Base-by-base conservation (phyloP, 148 eudicot genomes). In the Chenopodium suecicum region DNA sequence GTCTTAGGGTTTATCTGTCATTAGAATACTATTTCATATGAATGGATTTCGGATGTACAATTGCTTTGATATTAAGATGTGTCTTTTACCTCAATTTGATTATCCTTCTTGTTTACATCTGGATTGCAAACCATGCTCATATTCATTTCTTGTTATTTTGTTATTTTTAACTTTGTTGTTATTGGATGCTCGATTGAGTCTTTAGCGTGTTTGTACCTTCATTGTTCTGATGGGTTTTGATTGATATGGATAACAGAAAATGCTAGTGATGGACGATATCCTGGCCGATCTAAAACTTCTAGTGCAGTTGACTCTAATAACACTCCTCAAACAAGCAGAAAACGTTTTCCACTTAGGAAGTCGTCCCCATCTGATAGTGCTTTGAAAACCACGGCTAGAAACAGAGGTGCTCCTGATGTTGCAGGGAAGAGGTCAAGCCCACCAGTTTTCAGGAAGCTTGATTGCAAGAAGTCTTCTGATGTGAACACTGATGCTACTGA, bases 401-500 rank as follows among this genome's bases (percentile, higher is more conserved):
- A 87, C 86, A 89, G 87, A 85, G 90, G 84, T 46, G 81, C 89
- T 83, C 74, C 80, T 27, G 88, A 83, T 56, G 75, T 72, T 73
- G 73, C 54, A 37, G 88, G 83, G 46, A 88, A 80, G 84, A 92
- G 81, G 83, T 80, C 88, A 80, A 87, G 89, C 69, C 89, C 85
- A 64, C 91, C 90, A 62, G 84, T 87, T 88, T 82, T 88, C 76
- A 83, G 91, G 67, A 93, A 91, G 83, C 86, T 89, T 62, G 95
- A 88, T n/a, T 78, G 84, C 17, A 90, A 86, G 85, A 91, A 83
- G 88, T 85, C 93, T 32, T 80, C 86, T 74, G 83, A 84, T 77
- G 37, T 67, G 78, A 91, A 80, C 83, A 70, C 79, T 79, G 89
- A 80, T 64, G 82, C 73, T 79, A 62, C 81, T 58, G 70, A 86